These are phyloP conservation scores for Moricandia moricandioides DNA, from an alignment of 345 rosid species.

Conservation along the genomic window DNA sequence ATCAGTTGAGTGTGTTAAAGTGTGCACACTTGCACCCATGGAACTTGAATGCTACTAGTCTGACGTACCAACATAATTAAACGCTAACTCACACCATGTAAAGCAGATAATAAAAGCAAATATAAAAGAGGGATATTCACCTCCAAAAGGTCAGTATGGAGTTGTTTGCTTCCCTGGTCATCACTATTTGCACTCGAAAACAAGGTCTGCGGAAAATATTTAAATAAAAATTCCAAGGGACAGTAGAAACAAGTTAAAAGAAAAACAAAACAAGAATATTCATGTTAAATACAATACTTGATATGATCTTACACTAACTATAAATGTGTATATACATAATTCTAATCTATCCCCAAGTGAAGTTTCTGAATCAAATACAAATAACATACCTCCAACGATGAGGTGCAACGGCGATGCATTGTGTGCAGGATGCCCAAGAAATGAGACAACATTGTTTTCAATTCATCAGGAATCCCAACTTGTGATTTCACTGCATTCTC, in stretches of 20 bases:
- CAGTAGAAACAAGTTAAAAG: not conserved
- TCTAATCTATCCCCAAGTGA: not conserved
- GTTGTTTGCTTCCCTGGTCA: conserved; percentile 43
- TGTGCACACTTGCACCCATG: too few relatives aligned
- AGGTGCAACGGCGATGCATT: conserved; percentile 75
- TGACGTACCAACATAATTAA: conserved; percentile 1
- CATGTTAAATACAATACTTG: not conserved
- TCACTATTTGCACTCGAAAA: conserved; percentile 47
- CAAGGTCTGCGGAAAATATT: conserved; percentile 45
- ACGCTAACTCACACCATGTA: not conserved
- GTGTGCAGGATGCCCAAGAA: conserved; percentile 77
- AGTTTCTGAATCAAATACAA: not conserved
- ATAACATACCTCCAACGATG: conserved; percentile 73
- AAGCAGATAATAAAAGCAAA: not conserved
- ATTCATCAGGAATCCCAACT: conserved; percentile 50
- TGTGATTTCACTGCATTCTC: conserved; percentile 76
- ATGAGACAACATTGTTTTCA: conserved; percentile 57
- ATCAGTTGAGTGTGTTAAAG: too few relatives aligned
- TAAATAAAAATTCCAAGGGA: not conserved
- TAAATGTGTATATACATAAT: not conserved
- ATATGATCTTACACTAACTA: not conserved
- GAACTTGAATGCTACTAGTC: conserved; percentile 1
- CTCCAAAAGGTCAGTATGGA: conserved; percentile 70
- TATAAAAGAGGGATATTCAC: conserved; percentile 32
- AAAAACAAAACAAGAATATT: not conserved